Base-by-base conservation (phyloP, 306 rosid genomes). In the Abrus pulchellus region DNA sequence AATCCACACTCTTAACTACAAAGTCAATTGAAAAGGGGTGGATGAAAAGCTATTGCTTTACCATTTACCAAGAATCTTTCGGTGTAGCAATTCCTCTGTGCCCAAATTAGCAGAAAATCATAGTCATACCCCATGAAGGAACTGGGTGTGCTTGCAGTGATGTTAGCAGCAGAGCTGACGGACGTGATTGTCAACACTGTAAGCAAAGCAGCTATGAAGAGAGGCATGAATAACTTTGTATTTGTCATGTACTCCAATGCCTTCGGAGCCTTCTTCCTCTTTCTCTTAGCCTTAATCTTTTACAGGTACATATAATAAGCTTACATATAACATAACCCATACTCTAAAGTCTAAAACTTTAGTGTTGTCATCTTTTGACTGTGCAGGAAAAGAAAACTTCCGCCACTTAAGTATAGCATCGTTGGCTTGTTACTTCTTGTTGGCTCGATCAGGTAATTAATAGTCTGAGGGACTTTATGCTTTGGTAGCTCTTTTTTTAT, bases 201-300 rank as follows among this genome's bases (percentile, higher is more conserved):
- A 9, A 38, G 69, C 69, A 63, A 63, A 63, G 29, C 69, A 36
- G 69, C 69, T 30, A 63, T 63, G 69, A 36, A 6, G 48, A 63
- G 27, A 41, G 69, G 69, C 48, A 38, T 63, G 69, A 68, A 68
- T 45, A 5, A 68, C 56, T 68, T 68, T 29, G 9, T 45, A 5
- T 68, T 68, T 2, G 56, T 45, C 56, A 68, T 45, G 73, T 68
- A 68, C 20, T 67, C 72, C 5, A 27, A 67, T 27, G 55, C 54
- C 54, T 67, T 67, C 9, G 36, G 9, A 20, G 14, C 72, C 1
- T 67, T 14, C 29, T 43, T 67, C n/a, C 72, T 43, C 38, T 50
- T 43, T 43, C 38, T 13, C 33, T 1, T 44, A 8, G 14, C 54
- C 38, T 27, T 67, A 9, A 0, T 43, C 54, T 67, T 20, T 44